Evolutionary conservation across 441 rosid species (phyloP), one percentile per base, ranked within the genome.

Genomic region (Populus hybrid): DNA sequence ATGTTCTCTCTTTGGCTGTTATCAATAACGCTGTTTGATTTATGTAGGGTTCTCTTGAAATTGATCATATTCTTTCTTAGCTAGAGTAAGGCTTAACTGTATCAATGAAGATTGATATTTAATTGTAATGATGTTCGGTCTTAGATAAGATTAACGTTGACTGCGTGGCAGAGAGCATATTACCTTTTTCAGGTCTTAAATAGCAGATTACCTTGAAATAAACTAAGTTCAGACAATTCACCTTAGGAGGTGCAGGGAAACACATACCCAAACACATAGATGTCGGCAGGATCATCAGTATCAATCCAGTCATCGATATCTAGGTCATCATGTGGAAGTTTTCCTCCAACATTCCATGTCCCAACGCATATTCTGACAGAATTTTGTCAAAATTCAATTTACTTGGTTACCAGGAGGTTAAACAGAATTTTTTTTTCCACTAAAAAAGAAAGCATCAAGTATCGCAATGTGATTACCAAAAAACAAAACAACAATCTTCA

Each of bases 341-440:
- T 88, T 73, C 97, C 98, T 82, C 91, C 99, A 69, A 91, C 98
- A 82, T 95, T 95, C 99, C 99, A 95, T 30, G 99, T 92, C 72
- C 94, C 94, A 74, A 86, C 93, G 34, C 89, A 79, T 81, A 95
- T 83, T 85, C 99, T 95, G 73, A 40, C 30, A 69, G 30, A 32
- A 18, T 40, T 30, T 69, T 6, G 23, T 42, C 28, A 64, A 26
- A 23, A 69, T 65, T 34, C 38, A 69, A n/a, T 20, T 40, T 68
- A 8, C 73, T 63, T 36, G 20, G 68, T 57, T 7, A 67, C 32
- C 32, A 63, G 24, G 61, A 68, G 63, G 23, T 23, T 28, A 67
- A 38, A 61, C 61, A 50, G 20, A 18, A 67, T 23, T 63, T 34
- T 73, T 20, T 77, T n/a, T 77, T 69, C n/a, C 2, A 59, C 3